Conservation (phyloP, 1,139 yeast genomes). For the Torulaspora globosa region DNA sequence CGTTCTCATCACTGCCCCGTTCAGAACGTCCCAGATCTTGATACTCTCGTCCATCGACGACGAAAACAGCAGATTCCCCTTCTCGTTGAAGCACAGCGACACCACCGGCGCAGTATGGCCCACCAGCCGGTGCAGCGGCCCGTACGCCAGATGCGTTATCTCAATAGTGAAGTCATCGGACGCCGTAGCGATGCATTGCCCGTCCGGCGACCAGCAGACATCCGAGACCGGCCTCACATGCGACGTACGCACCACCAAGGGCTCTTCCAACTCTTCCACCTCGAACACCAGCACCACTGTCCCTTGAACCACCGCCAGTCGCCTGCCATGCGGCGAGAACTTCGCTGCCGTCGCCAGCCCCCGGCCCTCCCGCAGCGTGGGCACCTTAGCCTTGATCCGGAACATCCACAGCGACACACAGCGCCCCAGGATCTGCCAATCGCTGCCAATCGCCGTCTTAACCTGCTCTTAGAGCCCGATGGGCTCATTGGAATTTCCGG, state of each 20-base stretch:
- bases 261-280: slow-evolving; percentile 33
- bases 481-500: not conserved
- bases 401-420: slow-evolving; percentile 6
- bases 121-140: slow-evolving; percentile 54
- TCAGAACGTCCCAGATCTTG: slow-evolving; percentile 79
- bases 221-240: slow-evolving; percentile 34
- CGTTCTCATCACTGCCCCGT: slow-evolving; percentile 69
- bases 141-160: slow-evolving; percentile 59
- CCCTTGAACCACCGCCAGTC: slow-evolving; percentile 56
- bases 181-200: slow-evolving; percentile 72
- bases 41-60: slow-evolving; percentile 92
- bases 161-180: slow-evolving; percentile 83
- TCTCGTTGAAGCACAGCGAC: slow-evolving; percentile 61
- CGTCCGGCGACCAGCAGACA: slow-evolving; percentile 63
- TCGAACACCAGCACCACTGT: slow-evolving; percentile 45
- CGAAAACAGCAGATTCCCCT: slow-evolving; percentile 74
- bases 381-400: slow-evolving; percentile 7
- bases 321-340: slow-evolving; percentile 61
- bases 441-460: not conserved
- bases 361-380: slow-evolving; percentile 4
- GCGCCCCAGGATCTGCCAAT: not conserved
- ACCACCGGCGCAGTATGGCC: slow-evolving; percentile 89
- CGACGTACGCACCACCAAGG: slow-evolving; percentile 15
- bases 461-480: not conserved
- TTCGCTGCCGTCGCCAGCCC: slow-evolving; percentile 44